phyloP scores from a whole-genome alignment of 1,139 yeast species.

The Yamadazyma membranifaciens region DNA sequence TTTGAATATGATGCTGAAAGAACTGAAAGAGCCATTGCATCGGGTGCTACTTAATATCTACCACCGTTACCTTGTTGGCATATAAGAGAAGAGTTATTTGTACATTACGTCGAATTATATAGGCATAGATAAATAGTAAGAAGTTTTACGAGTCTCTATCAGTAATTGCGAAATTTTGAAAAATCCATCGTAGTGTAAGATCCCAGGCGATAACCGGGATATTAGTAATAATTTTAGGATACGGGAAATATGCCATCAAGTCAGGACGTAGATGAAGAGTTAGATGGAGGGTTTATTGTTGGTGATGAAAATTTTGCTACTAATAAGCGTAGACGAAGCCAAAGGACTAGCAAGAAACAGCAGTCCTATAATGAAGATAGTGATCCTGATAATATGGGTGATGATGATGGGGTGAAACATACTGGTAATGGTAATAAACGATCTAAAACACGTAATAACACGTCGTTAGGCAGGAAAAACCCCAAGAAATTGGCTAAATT shows the following conservation, averaged over 20 bases:
- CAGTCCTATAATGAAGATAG: slow-evolving; percentile 23
- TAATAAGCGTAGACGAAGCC: slow-evolving; percentile 13
- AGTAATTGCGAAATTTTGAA: no score
- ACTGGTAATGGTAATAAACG: slow-evolving; percentile 14
- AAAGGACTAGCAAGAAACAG: slow-evolving; percentile 14
- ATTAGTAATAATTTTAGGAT: not conserved
- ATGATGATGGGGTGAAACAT: slow-evolving; percentile 12
- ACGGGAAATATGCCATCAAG: slow-evolving; percentile 7
- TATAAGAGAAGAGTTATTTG: slow-evolving; percentile 1
- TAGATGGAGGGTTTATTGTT: slow-evolving; percentile 43
- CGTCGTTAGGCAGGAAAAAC: slow-evolving; percentile 13
- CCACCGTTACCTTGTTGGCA: not conserved
- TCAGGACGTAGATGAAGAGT: slow-evolving; percentile 10
- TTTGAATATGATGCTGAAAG: slow-evolving; percentile 91
- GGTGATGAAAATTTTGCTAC: slow-evolving; percentile 31
- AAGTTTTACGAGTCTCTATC: no score
- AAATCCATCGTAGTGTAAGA: not conserved
- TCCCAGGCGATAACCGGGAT: not conserved
- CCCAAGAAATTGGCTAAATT: slow-evolving; percentile 14
- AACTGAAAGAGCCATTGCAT: slow-evolving; percentile 56
- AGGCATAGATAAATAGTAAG: slow-evolving; percentile 2
- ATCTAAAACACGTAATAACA: slow-evolving; percentile 19
- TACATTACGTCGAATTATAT: slow-evolving; percentile 5
- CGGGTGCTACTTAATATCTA: slow-evolving; percentile 22
- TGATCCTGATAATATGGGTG: slow-evolving; percentile 10